Evolutionary conservation across 139 green algal genomes (phyloP), one percentile per base, ranked within the genome.

Genomic region (Chlamydomonas eustigma): DNA sequence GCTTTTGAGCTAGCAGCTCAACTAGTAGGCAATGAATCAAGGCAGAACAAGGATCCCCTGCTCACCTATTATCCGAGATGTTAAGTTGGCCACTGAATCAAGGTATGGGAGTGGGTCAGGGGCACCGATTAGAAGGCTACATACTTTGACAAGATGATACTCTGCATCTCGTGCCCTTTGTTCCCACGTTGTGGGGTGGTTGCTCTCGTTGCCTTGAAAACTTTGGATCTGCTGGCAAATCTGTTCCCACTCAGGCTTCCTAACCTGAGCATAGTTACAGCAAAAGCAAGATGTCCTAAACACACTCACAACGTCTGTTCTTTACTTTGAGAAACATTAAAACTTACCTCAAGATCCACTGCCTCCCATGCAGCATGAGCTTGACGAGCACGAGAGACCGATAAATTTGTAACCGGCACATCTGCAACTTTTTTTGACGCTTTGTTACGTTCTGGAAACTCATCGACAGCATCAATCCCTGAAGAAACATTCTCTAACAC

Each of bases 121-220:
- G 8, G 64, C 24, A 2, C 39, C 71, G 31, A 82, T 64, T 2
- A 80, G 65, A 28, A 77, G 35, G 66, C 73, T 80, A 72, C 58
- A 81, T 38, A 85, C 34, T 66, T 77, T 64, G 31, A 75, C 70
- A 25, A 82, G 76, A 50, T 82, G 63, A 66, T 79, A 79, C 76
- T 85, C 80, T 6, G 80, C 50, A 32, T 79, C 65, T 67, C 81
- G 76, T 5, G 80, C 80, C 1, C 80, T 50, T 1, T 77, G 69
- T 76, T 85, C 75, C 80, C 76, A 85, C 3, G 65, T 18, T 66
- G 65, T 37, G 38, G 69, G 71, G 37, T 39, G 12, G 12, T 30
- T 68, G 1, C 5, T 39, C 35, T 37, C 22, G 3, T 37, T 3
- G 8, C 37, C 24, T 18, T 72, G n/a, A 31, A 80, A 66, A 2